Percentiles rank a stretch among this genome's conserved stretches.
Evolutionary conservation across 257 asterid species (phyloP).

Genomic region (Jaltomata sinuosa): DNA sequence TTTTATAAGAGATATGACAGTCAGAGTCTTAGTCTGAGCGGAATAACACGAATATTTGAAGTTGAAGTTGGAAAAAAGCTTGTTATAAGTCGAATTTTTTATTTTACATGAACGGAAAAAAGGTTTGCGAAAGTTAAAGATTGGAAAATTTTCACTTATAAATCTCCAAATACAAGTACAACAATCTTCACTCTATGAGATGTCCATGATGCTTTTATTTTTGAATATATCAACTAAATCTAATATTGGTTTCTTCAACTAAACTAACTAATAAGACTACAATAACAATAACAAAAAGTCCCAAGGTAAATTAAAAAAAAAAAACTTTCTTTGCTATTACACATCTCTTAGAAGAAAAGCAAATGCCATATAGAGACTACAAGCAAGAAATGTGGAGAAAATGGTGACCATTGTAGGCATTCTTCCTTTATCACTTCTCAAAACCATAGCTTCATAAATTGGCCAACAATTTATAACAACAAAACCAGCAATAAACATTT

Average conservation of each 20-base stretch:
- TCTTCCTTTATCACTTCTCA: conserved; percentile 50
- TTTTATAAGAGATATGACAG: background rate
- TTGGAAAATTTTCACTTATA: background rate
- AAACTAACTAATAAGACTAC: background rate
- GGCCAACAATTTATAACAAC: conserved; percentile 52
- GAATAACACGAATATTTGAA: background rate
- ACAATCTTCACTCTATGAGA: background rate
- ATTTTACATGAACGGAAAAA: background rate
- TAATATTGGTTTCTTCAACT: background rate
- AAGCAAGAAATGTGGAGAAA: conserved; percentile 27
- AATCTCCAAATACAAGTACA: background rate
- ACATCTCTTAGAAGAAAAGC: background rate
- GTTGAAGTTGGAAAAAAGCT: background rate
- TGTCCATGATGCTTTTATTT: background rate
- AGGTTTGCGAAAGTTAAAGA: background rate
- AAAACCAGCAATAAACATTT: conserved; percentile 36
- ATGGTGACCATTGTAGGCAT: conserved; percentile 43
- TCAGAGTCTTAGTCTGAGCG: background rate
- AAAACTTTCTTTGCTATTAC: background rate
- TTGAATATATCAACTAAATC: background rate
- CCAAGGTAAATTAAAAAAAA: background rate
- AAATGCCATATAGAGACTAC: conserved; percentile 12
- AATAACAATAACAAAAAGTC: background rate
- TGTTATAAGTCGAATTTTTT: background rate
- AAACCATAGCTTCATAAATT: conserved; percentile 57